Percentiles rank a stretch among this genome's conserved stretches.
Conservation (phyloP, 805 yeast species). For the Yamadazyma ubonensis region DNA sequence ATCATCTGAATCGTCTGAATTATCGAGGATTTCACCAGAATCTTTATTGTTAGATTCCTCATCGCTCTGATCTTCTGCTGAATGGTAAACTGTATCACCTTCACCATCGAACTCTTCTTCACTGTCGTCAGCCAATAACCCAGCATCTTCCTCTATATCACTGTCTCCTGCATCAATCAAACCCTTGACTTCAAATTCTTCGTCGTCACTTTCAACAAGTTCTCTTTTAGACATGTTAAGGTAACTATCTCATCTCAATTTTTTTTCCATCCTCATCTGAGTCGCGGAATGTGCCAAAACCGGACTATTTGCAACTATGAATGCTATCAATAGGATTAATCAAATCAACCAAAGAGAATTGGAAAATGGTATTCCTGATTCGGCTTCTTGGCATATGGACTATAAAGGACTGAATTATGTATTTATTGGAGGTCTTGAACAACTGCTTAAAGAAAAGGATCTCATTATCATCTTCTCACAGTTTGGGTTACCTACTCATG, state of each 20-base stretch:
- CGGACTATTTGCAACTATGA: constrained; percentile 23
- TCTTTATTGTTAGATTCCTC: constrained; percentile 29
- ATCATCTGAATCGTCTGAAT: constrained; percentile 49
- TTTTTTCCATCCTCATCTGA: constrained; percentile 8
- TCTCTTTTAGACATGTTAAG: constrained; percentile 13
- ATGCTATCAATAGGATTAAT: constrained; percentile 45
- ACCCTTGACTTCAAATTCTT: constrained; percentile 36
- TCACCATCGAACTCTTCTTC: constrained; percentile 8
- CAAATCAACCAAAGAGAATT: constrained; percentile 67
- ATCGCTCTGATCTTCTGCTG: constrained; percentile 22
- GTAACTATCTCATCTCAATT: constrained; percentile 11
- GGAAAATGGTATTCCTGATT: constrained; percentile 51
- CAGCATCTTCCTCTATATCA: constrained; percentile 28
- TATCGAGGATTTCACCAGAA: constrained; percentile 21
- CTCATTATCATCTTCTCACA: constrained; percentile 79
- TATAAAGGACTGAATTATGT: constrained; percentile 74
- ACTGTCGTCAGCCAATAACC: constrained; percentile 23
- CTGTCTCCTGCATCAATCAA: constrained; percentile 37
- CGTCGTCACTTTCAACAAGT: constrained; percentile 23
- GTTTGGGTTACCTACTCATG: constrained; percentile 80
- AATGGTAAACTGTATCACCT: constrained; percentile 17
- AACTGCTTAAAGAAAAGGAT: constrained; percentile 69
- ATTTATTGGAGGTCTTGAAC: constrained; percentile 71
- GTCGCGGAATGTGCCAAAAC: constrained; percentile 8
- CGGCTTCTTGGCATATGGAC: constrained; percentile 89